These are phyloP conservation scores for Acer campestre DNA, from an alignment of 345 rosid genomes.

Conservation along the genomic window DNA sequence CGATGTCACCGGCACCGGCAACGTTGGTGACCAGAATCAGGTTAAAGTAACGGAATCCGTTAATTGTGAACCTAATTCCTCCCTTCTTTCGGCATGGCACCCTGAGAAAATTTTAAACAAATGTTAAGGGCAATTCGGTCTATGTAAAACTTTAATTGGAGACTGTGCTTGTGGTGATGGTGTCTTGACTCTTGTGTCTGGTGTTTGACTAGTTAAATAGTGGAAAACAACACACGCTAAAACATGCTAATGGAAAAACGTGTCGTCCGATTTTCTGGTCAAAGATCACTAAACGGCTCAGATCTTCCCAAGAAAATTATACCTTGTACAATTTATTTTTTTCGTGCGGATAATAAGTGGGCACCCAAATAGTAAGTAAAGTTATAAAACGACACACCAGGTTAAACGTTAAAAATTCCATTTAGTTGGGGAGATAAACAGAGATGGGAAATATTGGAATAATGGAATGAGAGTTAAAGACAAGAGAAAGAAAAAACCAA, in stretches of 20 bases:
- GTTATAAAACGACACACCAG: too few relatives aligned
- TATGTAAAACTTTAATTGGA: not conserved
- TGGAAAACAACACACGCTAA: not conserved
- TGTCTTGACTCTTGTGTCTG: not conserved
- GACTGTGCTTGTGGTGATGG: not conserved
- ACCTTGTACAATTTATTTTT: too few relatives aligned
- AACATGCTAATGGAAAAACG: not conserved
- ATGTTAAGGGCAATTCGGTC: not conserved
- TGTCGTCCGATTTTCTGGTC: not conserved
- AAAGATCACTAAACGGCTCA: not conserved
- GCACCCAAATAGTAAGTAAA: too few relatives aligned
- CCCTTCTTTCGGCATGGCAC: slow-evolving; percentile 53
- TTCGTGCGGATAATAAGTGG: too few relatives aligned
- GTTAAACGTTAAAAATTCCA: too few relatives aligned
- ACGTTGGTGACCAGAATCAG: slow-evolving; percentile 53
- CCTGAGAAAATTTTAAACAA: slow-evolving; percentile 15
- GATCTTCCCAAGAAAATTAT: not conserved
- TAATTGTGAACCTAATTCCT: slow-evolving; percentile 57
- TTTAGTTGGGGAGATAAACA: too few relatives aligned
- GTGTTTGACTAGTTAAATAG: not conserved
- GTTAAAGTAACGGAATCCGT: slow-evolving; percentile 62
- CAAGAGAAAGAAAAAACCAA: not conserved
- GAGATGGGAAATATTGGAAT: not conserved
- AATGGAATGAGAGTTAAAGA: not conserved
- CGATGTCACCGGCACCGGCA: slow-evolving; percentile 58